These are phyloP conservation scores for Alternaria sp. DNA, from an alignment of 2,329 filamentous ascomycete species.

Conservation along the genomic window DNA sequence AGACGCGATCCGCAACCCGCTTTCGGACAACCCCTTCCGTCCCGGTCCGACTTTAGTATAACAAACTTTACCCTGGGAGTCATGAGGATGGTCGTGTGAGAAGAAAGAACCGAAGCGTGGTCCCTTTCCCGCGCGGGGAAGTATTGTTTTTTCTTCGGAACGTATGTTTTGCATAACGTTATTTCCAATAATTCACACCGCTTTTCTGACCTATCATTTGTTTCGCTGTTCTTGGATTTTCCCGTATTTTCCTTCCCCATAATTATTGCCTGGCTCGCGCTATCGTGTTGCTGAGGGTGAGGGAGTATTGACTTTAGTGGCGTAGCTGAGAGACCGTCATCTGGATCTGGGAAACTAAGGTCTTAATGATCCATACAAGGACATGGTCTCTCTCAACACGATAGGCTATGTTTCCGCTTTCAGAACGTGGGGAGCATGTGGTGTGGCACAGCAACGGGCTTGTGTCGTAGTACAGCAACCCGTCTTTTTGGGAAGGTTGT, in stretches of 20 bases:
- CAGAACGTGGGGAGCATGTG: constrained; percentile 4
- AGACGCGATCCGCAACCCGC: constrained; percentile 10
- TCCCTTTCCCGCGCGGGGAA: constrained; percentile 1
- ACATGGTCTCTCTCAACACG: constrained; percentile 1
- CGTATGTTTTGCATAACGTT: constrained; percentile 6
- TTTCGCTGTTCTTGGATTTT: not conserved
- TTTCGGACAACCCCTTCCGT: constrained; percentile 2
- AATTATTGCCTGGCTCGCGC: not conserved
- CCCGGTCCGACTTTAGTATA: constrained; percentile 7
- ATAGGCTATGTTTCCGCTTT: constrained; percentile 7
- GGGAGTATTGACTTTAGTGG: not conserved
- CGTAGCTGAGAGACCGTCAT: not conserved
- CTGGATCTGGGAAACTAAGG: constrained; percentile 1
- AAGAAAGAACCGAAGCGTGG: not conserved
- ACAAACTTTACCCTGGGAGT: constrained; percentile 5
- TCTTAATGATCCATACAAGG: not conserved
- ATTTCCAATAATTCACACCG: constrained; percentile 3
- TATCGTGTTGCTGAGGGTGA: constrained; percentile 1
- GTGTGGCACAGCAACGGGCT: constrained; percentile 4
- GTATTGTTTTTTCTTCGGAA: not conserved
- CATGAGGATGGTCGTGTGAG: constrained; percentile 10
- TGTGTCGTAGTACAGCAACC: not conserved
- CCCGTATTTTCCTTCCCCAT: not conserved
- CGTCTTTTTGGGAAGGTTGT: not conserved
- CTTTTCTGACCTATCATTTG: constrained; percentile 1